Conservation (phyloP, 495 filamentous ascomycete genomes). For the Podospora sp. region DNA sequence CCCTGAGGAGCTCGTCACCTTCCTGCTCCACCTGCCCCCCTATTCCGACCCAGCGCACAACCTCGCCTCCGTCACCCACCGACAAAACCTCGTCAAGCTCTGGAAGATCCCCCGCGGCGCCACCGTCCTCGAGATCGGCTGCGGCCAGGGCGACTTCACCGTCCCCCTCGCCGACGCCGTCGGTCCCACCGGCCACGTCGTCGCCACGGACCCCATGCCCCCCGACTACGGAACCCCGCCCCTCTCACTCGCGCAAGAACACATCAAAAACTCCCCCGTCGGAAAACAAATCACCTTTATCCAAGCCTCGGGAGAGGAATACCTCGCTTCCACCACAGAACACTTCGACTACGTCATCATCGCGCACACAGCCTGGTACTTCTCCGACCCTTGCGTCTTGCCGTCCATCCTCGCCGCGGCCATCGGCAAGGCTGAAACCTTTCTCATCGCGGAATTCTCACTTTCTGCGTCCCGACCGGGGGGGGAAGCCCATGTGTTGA, state of each 20-base stretch:
- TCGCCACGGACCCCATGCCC: conserved; percentile 47
- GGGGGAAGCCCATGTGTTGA: not conserved
- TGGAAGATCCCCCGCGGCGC: conserved; percentile 33
- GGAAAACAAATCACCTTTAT: conserved; percentile 17
- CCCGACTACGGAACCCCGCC: conserved; percentile 40
- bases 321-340: not conserved
- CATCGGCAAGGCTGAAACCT: not conserved
- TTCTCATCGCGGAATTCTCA: conserved; percentile 1
- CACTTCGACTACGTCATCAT: conserved; percentile 15
- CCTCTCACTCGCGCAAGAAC: conserved; percentile 9
- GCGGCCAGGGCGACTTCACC: conserved; percentile 52
- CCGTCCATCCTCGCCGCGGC: not conserved
- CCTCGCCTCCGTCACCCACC: conserved; percentile 14
- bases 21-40: not conserved
- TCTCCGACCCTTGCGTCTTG: conserved; percentile 1
- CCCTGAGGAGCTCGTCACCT: conserved; percentile 2
- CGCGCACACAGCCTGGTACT: conserved; percentile 11
- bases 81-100: conserved; percentile 14
- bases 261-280: conserved; percentile 9
- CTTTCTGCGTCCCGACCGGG: not conserved
- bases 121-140: conserved; percentile 50
- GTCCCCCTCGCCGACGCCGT: conserved; percentile 46
- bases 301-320: not conserved
- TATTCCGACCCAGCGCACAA: conserved; percentile 2
- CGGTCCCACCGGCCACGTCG: conserved; percentile 43